phyloP scores from a whole-genome alignment of 345 rosid genomes.

The Adansonia digitata region DNA sequence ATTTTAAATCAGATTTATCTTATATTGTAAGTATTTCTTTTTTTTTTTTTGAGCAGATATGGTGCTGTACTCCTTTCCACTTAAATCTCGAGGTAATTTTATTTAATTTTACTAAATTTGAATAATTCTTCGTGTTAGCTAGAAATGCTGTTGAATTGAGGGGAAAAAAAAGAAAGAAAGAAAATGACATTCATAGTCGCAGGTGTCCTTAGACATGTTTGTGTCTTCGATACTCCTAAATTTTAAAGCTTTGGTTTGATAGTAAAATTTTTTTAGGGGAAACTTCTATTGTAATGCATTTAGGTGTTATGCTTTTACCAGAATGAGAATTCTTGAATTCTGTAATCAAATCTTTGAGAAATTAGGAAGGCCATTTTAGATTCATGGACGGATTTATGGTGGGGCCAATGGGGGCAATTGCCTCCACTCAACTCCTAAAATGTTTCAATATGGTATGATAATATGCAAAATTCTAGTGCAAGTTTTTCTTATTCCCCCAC shows the following conservation, averaged over 20 bases:
- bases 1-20: not conserved
- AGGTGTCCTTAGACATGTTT: too few species aligned
- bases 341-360: not conserved
- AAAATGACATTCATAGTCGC: not conserved
- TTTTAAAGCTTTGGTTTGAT: too few species aligned
- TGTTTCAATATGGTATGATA: too few species aligned
- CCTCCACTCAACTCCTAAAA: too few species aligned
- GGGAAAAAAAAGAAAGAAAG: not conserved
- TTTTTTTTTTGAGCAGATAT: slow-evolving; percentile 46
- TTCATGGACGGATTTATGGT: not conserved
- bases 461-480: too few species aligned
- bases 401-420: too few species aligned
- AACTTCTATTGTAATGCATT: not conserved
- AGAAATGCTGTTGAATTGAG: not conserved
- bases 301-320: not conserved
- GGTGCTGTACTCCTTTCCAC: slow-evolving; percentile 69
- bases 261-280: not conserved
- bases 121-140: not conserved
- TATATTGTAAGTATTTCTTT: not conserved
- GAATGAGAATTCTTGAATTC: not conserved
- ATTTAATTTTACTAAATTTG: not conserved
- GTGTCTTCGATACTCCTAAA: too few species aligned
- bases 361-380: not conserved
- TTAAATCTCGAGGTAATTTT: slow-evolving; percentile 80
- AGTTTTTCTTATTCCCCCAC: too few species aligned